Base-by-base conservation (phyloP, 1,139 yeast genomes). In the Zygosaccharomyces pseudobailii region DNA sequence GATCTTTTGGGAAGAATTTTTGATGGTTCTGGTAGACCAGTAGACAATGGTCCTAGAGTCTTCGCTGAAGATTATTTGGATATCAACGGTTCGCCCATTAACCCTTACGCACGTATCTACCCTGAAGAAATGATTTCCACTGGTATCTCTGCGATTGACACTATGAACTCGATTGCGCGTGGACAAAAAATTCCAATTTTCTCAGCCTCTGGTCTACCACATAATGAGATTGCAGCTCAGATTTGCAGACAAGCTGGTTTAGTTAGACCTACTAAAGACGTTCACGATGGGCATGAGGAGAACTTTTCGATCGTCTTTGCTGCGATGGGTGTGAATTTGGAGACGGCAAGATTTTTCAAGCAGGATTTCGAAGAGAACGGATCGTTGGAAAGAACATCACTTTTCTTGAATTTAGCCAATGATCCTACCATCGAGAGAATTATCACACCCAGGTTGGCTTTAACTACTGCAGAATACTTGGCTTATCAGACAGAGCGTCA, bases 71-170 rank as follows among this genome's bases (percentile, higher is more conserved):
- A 92, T 70, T 92, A 88, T 70, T 77, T 94, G 70, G 99, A 92
- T 70, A 94, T 92, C 66, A 92, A 92, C 69, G 99, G 99, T 52
- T 89, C 97, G 36, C 98, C 99, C 63, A 92, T 92, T 69, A 92
- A 92, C 68, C 99, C 99, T 43, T 92, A 73, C 69, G 95, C 97
- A 43, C 94, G 99, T 75, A 92, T 92, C 60, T 92, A 94, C 68
- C 99, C 99, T 22, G 98, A 92, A 75, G 99, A 92, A 76, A 92
- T 92, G 98, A 92, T 92, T 63, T 89, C 97, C 47, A 92, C 98
- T 23, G 99, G 99, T 79, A 78, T 92, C 57, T 89, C 97, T 42
- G 96, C 98, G 42, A 94, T 92, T 65, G 99, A 92, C 71, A 90
- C 97, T 50, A 92, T 94, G 98, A 94, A 92, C 73, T 90, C 98